A percentile compares a stretch with the other conserved stretches of the same genome.
Conservation (phyloP, 2,329 filamentous ascomycete species). For the Metarhizium humberi region DNA sequence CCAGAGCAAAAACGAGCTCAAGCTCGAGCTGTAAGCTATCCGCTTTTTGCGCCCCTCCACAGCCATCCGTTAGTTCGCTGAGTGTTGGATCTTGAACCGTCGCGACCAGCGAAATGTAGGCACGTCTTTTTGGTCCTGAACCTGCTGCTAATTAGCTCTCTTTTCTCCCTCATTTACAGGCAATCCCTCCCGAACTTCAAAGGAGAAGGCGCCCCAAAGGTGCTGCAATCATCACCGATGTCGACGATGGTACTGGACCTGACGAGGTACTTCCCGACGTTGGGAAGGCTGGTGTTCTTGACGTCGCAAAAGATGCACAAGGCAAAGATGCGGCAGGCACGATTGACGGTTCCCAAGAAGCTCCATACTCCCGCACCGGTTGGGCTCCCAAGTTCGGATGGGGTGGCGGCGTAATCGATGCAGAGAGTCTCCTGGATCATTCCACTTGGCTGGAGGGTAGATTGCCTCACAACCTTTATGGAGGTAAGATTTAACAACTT, state of each 20-base stretch:
- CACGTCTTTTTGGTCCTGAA: conserved; percentile 10
- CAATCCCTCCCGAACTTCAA: conserved; percentile 28
- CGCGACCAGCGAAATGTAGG: neutral
- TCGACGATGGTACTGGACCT: conserved; percentile 59
- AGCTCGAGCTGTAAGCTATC: conserved; percentile 56
- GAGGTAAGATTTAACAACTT: conserved; percentile 43
- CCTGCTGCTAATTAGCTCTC: conserved; percentile 6
- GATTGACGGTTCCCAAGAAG: conserved; percentile 42
- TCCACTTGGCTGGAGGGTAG: conserved; percentile 77
- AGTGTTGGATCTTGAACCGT: neutral
- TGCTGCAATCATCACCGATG: conserved; percentile 68
- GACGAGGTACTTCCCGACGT: conserved; percentile 72
- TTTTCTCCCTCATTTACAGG: conserved; percentile 14
- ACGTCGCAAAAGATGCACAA: conserved; percentile 39
- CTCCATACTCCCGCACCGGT: conserved; percentile 49
- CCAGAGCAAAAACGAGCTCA: conserved; percentile 78
- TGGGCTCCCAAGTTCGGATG: conserved; percentile 85
- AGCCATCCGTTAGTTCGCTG: neutral
- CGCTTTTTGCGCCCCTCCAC: neutral
- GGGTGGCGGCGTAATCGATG: conserved; percentile 44
- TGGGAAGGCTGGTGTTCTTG: conserved; percentile 59
- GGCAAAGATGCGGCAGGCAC: conserved; percentile 41
- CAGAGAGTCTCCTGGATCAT: conserved; percentile 72
- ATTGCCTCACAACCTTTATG: conserved; percentile 83
- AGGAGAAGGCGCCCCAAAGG: conserved; percentile 39